Percentiles rank a stretch among this genome's conserved stretches.
These are phyloP conservation scores for Ceratobasidium sp. DNA, from an alignment of 1,284 basidiomycete species.

Conservation along the genomic window DNA sequence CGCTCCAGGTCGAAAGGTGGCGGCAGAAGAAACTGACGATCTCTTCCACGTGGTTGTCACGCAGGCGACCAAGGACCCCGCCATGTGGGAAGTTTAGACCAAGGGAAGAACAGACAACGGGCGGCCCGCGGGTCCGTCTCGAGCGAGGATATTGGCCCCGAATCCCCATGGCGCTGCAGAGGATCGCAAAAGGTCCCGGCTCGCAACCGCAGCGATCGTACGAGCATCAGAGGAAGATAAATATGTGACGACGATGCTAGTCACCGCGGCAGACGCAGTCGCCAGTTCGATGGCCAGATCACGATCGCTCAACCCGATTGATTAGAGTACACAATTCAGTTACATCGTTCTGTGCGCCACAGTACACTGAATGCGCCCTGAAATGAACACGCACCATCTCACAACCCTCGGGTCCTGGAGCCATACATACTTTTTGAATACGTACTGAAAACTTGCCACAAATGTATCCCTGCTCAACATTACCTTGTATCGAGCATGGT, in stretches of 20 bases:
- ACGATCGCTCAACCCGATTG: slow-evolving; percentile 5
- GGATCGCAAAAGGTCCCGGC: no score
- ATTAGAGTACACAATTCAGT: slow-evolving; percentile 19
- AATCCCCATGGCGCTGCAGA: no score
- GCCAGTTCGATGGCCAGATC: not conserved
- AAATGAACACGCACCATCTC: slow-evolving; percentile 13
- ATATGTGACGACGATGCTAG: no score
- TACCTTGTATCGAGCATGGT: slow-evolving; percentile 28
- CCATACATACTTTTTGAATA: slow-evolving; percentile 4
- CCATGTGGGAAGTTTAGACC: not conserved
- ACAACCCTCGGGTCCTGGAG: not conserved
- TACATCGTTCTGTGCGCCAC: slow-evolving; percentile 2
- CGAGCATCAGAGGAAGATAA: no score
- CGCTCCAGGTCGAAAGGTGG: slow-evolving; percentile 1
- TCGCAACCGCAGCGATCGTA: no score
- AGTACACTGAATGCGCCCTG: not conserved
- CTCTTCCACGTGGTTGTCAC: slow-evolving; percentile 30
- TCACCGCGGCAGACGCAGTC: no score
- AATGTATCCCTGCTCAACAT: slow-evolving; percentile 17
- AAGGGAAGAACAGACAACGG: not conserved
- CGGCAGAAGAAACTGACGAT: not conserved
- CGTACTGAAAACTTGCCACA: slow-evolving; percentile 19
- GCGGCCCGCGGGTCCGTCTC: not conserved
- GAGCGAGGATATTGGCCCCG: no score
- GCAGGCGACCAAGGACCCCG: not conserved